These are phyloP conservation scores for Blepharisma stoltei DNA, from an alignment of 73 alveolate genomes.

Conservation along the genomic window DNA sequence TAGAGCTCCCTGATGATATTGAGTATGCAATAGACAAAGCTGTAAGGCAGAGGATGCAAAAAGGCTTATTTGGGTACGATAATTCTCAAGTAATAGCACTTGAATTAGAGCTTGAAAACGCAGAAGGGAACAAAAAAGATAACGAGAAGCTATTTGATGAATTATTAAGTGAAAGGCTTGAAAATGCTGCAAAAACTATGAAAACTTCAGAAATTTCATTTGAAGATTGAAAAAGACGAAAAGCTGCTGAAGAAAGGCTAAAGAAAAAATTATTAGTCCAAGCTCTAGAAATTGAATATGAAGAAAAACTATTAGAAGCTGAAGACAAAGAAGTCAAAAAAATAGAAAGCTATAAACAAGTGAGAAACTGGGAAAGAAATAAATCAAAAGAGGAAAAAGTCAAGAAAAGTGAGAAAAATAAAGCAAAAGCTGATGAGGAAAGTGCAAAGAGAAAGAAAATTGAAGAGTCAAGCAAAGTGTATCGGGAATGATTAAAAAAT, in stretches of 20 bases:
- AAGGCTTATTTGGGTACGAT: constrained; percentile 18
- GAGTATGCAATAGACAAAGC: constrained; percentile 3
- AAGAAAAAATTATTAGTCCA: neutral
- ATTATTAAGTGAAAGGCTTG: neutral
- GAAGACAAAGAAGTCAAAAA: neutral
- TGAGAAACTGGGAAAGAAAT: neutral
- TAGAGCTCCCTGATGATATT: neutral
- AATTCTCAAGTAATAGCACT: neutral
- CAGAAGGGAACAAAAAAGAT: neutral
- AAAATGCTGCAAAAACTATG: neutral
- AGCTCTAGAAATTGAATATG: neutral
- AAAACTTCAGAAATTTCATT: neutral
- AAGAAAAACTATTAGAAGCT: neutral
- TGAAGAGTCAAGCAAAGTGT: neutral
- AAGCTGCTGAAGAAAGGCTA: constrained; percentile 13
- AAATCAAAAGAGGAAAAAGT: neutral
- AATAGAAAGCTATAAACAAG: neutral
- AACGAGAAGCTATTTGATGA: neutral
- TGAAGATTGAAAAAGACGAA: neutral
- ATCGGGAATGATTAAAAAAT: constrained; percentile 3
- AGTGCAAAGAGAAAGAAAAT: neutral
- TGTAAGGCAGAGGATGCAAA: neutral
- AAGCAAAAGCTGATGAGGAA: neutral
- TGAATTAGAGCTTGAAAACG: neutral
- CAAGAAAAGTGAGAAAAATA: neutral